These are phyloP conservation scores for Schwanniomyces polymorphus DNA, from an alignment of 805 yeast species.

Conservation along the genomic window DNA sequence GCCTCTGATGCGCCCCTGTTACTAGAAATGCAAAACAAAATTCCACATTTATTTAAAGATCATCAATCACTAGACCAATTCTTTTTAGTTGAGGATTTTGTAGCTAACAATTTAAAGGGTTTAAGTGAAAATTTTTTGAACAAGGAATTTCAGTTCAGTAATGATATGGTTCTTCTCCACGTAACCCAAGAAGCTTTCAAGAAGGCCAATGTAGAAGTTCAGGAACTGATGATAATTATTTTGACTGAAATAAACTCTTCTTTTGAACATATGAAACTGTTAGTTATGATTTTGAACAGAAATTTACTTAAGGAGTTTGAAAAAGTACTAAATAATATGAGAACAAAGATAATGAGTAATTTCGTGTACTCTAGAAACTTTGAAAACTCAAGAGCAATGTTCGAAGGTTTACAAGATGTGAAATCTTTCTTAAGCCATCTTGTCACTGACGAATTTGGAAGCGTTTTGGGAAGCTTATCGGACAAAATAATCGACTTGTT, in stretches of 20 bases:
- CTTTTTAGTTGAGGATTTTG: slow-evolving; percentile 7
- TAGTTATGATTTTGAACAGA: slow-evolving; percentile 6
- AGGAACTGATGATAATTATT: slow-evolving; percentile 2
- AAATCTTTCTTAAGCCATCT: slow-evolving; percentile 6
- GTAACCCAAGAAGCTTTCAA: neutral
- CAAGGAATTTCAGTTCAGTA: slow-evolving; percentile 4
- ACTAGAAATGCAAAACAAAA: slow-evolving; percentile 3
- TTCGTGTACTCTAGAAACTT: slow-evolving; percentile 5
- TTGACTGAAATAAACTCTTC: slow-evolving; percentile 3
- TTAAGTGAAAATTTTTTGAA: slow-evolving; percentile 4
- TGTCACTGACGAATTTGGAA: slow-evolving; percentile 6
- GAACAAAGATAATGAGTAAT: slow-evolving; percentile 10
- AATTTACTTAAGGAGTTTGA: slow-evolving; percentile 5
- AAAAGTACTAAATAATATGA: slow-evolving; percentile 3
- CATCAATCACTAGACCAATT: slow-evolving; percentile 4
- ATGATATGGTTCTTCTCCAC: slow-evolving; percentile 4
- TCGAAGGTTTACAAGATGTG: slow-evolving; percentile 9
- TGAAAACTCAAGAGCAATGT: slow-evolving; percentile 15
- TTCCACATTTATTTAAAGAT: slow-evolving; percentile 5
- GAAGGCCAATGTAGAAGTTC: neutral
- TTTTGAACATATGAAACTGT: slow-evolving; percentile 2
- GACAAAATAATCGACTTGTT: slow-evolving; percentile 11
- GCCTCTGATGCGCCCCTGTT: slow-evolving; percentile 4
- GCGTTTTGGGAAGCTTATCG: slow-evolving; percentile 6
- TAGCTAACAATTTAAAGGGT: slow-evolving; percentile 5